phyloP scores from a whole-genome alignment of 1,284 basidiomycete species.

The Ustilago curta region DNA sequence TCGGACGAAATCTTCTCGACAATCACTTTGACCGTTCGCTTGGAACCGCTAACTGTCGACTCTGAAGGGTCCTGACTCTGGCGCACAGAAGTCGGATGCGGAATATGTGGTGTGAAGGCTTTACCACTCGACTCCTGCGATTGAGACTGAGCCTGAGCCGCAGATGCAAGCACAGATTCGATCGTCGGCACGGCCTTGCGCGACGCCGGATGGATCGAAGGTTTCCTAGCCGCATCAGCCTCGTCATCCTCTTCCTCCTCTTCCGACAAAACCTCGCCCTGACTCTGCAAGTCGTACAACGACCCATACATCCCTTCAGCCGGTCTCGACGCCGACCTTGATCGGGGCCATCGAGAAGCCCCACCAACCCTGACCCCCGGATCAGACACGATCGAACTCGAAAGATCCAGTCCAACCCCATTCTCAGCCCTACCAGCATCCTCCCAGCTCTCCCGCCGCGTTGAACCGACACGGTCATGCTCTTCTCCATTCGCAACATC shows the following conservation, averaged over 20 bases:
- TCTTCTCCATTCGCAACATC: neutral
- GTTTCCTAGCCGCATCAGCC: neutral
- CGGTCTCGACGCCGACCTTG: constrained; percentile 19
- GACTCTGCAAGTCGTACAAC: constrained; percentile 31
- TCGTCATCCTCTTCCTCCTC: constrained; percentile 42
- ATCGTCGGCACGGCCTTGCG: constrained; percentile 21
- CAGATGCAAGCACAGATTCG: constrained; percentile 15
- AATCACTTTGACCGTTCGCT: constrained; percentile 36
- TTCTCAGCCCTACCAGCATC: neutral
- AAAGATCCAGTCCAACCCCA: constrained; percentile 19
- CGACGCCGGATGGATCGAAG: neutral
- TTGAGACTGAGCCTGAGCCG: neutral
- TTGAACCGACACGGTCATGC: neutral
- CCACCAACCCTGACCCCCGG: constrained; percentile 15
- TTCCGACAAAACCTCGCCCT: constrained; percentile 39
- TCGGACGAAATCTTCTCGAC: constrained; percentile 47
- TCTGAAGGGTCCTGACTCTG: neutral
- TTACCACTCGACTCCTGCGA: neutral
- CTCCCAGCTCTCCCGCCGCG: constrained; percentile 7
- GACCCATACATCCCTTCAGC: constrained; percentile 25
- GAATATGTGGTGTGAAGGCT: constrained; percentile 31
- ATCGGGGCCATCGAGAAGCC: constrained; percentile 17
- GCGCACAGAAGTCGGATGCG: constrained; percentile 16
- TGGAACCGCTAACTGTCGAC: neutral
- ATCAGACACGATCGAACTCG: constrained; percentile 48